Evolutionary conservation across 257 asterid species (phyloP).

Genomic region (Fraxinus quadrangulata): DNA sequence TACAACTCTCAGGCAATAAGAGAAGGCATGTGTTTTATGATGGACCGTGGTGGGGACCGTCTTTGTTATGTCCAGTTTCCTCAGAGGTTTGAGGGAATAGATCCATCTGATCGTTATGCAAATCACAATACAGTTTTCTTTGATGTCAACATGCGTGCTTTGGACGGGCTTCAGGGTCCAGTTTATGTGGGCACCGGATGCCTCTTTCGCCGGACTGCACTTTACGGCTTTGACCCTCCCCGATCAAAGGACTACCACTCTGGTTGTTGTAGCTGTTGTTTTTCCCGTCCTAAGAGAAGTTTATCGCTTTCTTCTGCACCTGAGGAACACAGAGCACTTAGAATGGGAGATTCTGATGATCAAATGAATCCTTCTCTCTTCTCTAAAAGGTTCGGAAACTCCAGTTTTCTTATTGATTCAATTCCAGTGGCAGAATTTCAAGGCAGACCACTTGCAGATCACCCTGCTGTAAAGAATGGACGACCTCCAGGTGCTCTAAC

Average conservation of each 20-base stretch:
- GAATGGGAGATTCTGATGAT: constrained; percentile 67
- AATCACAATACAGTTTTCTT: constrained; percentile 80
- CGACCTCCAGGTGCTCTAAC: constrained; percentile 73
- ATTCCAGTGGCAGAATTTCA: constrained; percentile 71
- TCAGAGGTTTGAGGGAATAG: constrained; percentile 81
- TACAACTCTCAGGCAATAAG: constrained; percentile 73
- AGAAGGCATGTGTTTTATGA: constrained; percentile 89
- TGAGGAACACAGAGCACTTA: constrained; percentile 51
- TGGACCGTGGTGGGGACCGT: constrained; percentile 90
- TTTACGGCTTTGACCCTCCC: constrained; percentile 80
- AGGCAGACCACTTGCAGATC: constrained; percentile 79
- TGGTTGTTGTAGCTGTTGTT: constrained; percentile 56
- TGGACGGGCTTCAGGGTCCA: constrained; percentile 81
- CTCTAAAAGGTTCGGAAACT: constrained; percentile 74
- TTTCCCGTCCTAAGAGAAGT: constrained; percentile 44
- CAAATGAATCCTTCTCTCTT: constrained; percentile 58
- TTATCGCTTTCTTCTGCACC: constrained; percentile 47
- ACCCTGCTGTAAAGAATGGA: constrained; percentile 69
- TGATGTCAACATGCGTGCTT: constrained; percentile 83
- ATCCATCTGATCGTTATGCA: constrained; percentile 78
- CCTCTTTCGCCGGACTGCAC: constrained; percentile 69
- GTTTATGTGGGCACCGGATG: constrained; percentile 86
- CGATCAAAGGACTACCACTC: constrained; percentile 55
- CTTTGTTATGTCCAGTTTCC: constrained; percentile 78
- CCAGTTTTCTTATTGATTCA: constrained; percentile 62